Base-by-base conservation (phyloP, 257 asterid genomes). In the Scutellaria baicalensis region DNA sequence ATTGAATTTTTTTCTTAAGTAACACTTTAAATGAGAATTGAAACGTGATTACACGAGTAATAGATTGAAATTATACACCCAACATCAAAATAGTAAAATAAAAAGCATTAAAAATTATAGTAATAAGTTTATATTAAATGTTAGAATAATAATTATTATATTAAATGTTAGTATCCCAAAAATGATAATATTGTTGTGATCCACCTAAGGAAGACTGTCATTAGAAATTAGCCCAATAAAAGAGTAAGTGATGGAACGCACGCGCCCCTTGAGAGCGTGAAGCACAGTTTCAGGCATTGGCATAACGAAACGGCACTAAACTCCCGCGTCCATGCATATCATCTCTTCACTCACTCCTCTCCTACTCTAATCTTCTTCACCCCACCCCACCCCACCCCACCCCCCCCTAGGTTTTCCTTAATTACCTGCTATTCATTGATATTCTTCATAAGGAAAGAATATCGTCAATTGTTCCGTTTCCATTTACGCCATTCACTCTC, bases 241-340 rank as follows among this genome's bases (percentile, higher is more conserved):
- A 1, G 0, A 9, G 76, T 61, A 60, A 40, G 76, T 73, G 47
- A 71, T 6, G 0, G 42, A 18, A 82, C 88, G 88, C 86, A 82
- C 88, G 88, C 86, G 80, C 79, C 78, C n/a, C 0, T 3, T 1
- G 63, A 3, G 54, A 4, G 86, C 84, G 84, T 81, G 47, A 8
- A 13, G 1, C 23, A 43, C 66, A 52, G 60, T 75, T 77, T 73
- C 74, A 33, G 78, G 84, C 56, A 68, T 59, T 57, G 60, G 63
- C 52, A 33, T 4, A 17, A 67, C 78, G 76, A 69, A 82, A 80
- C 86, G 83, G 79, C 84, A 77, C 85, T 73, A 69, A 75, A 78
- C 86, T 83, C 87, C 88, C 88, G 87, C 94, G 86, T 76, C 87
- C 94, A 87, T 87, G 94, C 94, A 85, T 72, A 77, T 61, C 27